Conservation (phyloP, 495 filamentous ascomycete genomes). For the Astrocystis sublimbata region DNA sequence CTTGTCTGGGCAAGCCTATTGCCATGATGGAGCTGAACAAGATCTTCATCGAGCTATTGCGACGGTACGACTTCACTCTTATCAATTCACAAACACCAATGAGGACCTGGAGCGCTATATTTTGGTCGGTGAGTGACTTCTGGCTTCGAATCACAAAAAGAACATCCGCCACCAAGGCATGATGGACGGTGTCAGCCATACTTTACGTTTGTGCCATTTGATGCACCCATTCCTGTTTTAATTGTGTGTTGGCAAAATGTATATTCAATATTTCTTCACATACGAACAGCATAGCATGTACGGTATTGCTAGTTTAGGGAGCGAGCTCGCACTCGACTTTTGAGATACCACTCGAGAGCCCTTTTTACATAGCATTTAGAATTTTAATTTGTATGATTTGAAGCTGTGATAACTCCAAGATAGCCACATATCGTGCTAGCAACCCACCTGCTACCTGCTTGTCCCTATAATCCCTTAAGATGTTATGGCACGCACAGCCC, state of each 20-base stretch:
- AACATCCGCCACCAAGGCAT: not conserved
- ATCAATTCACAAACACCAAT: constrained; percentile 44
- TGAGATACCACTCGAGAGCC: too few species aligned
- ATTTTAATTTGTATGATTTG: too few species aligned
- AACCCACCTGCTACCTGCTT: too few species aligned
- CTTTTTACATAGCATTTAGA: too few species aligned
- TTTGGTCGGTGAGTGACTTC: constrained; percentile 26
- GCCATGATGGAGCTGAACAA: constrained; percentile 53
- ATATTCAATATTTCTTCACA: not conserved
- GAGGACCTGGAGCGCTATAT: constrained; percentile 19
- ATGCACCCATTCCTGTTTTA: not conserved
- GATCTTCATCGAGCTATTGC: constrained; percentile 52
- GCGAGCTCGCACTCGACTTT: not conserved
- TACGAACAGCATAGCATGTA: not conserved
- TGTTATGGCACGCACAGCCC: too few species aligned
- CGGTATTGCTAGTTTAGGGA: not conserved
- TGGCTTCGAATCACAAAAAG: constrained; percentile 26
- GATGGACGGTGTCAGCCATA: not conserved
- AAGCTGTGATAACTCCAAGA: too few species aligned
- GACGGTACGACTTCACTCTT: constrained; percentile 49
- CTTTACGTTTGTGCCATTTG: not conserved
- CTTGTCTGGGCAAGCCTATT: constrained; percentile 43
- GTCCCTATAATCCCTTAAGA: too few species aligned
- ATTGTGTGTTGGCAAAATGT: not conserved
- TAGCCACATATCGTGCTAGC: too few species aligned